phyloP scores from a whole-genome alignment of 1,284 basidiomycete genomes.

The Papiliotrema laurentii region DNA sequence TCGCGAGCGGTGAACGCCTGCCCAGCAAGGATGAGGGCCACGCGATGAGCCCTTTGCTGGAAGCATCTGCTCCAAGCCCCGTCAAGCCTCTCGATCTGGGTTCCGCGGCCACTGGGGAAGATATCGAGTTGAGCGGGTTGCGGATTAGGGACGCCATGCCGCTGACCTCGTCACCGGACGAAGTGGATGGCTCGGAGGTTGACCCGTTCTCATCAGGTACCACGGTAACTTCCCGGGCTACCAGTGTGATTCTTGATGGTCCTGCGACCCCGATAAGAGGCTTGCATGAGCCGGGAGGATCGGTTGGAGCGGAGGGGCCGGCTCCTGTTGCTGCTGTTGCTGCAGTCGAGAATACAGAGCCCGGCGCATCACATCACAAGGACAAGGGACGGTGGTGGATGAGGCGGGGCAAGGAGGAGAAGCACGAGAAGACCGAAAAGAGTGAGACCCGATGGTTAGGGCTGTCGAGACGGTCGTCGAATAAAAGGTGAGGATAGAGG shows the following conservation, averaged over 20 bases:
- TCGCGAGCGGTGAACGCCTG: neutral
- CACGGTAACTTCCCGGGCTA: no score
- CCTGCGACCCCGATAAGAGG: neutral
- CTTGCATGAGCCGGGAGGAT: neutral
- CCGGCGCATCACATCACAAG: no score
- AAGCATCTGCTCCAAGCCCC: neutral
- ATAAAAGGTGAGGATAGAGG: neutral
- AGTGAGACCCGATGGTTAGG: no score
- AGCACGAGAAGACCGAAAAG: no score
- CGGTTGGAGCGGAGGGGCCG: neutral
- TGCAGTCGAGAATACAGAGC: no score
- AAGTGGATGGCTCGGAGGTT: neutral
- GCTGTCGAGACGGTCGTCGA: no score
- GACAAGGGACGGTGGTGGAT: no score
- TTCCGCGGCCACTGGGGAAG: neutral
- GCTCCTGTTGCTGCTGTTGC: no score
- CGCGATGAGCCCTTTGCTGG: constrained; percentile 11
- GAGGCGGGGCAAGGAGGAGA: no score
- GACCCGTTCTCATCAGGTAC: no score
- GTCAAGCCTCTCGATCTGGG: neutral
- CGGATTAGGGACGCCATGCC: neutral
- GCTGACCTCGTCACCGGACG: no score
- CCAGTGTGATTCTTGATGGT: no score
- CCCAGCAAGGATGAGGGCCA: constrained; percentile 1
- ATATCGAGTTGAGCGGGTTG: neutral